These are phyloP conservation scores for Paracoccidioides lutzii DNA, from an alignment of 2,329 filamentous ascomycete genomes.

Conservation along the genomic window DNA sequence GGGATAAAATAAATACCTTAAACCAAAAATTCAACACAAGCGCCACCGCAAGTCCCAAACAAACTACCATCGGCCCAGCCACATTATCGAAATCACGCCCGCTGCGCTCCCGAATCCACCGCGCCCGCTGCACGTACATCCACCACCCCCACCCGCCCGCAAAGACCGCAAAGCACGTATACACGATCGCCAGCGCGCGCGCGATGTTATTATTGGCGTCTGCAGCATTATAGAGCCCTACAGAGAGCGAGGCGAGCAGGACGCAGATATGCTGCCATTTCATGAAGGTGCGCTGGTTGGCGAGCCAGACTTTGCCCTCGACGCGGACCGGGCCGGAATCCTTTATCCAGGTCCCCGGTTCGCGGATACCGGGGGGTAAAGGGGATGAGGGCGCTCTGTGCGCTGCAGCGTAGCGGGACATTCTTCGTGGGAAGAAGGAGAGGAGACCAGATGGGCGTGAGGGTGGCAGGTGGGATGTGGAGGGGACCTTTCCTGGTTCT, in stretches of 20 bases:
- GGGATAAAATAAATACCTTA: constrained; percentile 37
- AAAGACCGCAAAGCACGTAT: constrained; percentile 70
- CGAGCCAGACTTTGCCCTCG: constrained; percentile 96
- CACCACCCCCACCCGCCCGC: constrained; percentile 77
- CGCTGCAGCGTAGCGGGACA: constrained; percentile 57
- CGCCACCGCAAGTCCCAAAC: constrained; percentile 62
- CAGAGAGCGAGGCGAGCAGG: constrained; percentile 67
- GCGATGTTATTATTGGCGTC: constrained; percentile 62
- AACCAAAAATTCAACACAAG: constrained; percentile 80
- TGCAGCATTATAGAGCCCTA: constrained; percentile 81
- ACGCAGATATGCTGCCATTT: constrained; percentile 97
- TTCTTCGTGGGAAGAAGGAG: constrained; percentile 65
- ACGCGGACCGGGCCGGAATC: constrained; percentile 83
- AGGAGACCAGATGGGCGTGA: constrained; percentile 48
- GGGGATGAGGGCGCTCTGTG: constrained; percentile 32
- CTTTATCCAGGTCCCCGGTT: constrained; percentile 83
- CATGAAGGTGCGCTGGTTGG: constrained; percentile 94
- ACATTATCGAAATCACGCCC: constrained; percentile 89
- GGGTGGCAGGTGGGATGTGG: constrained; percentile 20
- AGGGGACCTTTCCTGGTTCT: not conserved
- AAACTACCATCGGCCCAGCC: constrained; percentile 71
- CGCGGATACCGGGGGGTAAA: constrained; percentile 75
- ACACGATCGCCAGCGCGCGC: constrained; percentile 65
- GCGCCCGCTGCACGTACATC: constrained; percentile 62
- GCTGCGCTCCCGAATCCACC: constrained; percentile 71